These are phyloP conservation scores for Globisporangium takayamanum DNA, from an alignment of 352 stramenopile species.

Conservation along the genomic window DNA sequence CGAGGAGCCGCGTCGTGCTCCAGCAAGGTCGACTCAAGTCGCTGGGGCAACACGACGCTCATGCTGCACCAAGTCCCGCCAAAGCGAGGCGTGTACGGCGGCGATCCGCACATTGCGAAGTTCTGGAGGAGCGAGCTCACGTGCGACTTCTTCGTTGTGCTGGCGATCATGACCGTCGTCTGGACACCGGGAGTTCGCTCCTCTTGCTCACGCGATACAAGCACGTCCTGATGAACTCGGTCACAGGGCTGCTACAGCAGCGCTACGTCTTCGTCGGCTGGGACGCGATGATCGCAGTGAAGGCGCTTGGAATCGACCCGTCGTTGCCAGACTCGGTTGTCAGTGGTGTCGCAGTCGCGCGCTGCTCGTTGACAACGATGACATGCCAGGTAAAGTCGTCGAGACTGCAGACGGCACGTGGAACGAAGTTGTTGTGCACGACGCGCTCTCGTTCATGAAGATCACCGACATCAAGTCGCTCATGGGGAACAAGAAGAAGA, in stretches of 20 bases:
- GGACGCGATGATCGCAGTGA: conserved; percentile 28
- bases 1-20: no score
- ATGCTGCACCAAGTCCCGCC: conserved; percentile 18
- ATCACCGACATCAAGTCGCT: conserved; percentile 54
- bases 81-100: conserved; percentile 25
- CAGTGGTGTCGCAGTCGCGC: conserved; percentile 14
- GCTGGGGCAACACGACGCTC: conserved; percentile 21
- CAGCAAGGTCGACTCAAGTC: no score
- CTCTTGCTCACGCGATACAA: conserved; percentile 24
- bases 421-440: conserved; percentile 25
- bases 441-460: conserved; percentile 39
- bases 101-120: conserved; percentile 20
- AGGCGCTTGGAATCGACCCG: conserved; percentile 35
- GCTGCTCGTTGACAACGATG: conserved; percentile 32
- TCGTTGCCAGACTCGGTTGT: conserved; percentile 16
- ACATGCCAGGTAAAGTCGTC: conserved; percentile 22
- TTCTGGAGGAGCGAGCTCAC: conserved; percentile 45
- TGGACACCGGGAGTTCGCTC: conserved; percentile 13
- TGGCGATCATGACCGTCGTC: conserved; percentile 13
- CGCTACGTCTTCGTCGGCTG: conserved; percentile 37
- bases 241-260: conserved; percentile 26
- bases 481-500: conserved; percentile 32
- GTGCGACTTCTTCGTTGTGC: conserved; percentile 32
- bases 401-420: conserved; percentile 15
- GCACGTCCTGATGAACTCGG: conserved; percentile 19